These are phyloP conservation scores for Aspergillus quadrilineatus DNA, from an alignment of 2,329 filamentous ascomycete genomes.

Conservation along the genomic window DNA sequence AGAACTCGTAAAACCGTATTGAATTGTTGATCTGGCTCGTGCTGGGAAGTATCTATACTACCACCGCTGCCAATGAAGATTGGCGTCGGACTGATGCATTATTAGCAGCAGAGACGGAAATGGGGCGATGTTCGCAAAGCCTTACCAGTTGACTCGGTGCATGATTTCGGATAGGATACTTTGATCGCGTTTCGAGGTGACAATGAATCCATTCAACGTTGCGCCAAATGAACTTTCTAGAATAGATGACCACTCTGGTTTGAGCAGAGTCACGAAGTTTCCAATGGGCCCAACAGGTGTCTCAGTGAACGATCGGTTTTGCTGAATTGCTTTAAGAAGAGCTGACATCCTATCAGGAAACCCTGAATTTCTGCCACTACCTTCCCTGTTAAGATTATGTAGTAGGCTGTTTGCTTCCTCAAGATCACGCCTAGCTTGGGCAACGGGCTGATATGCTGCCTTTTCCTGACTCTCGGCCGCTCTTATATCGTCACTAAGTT, in stretches of 20 bases:
- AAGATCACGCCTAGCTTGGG: constrained; percentile 56
- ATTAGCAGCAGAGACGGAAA: constrained; percentile 21
- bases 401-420: constrained; percentile 53
- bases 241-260: constrained; percentile 79
- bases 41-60: constrained; percentile 57
- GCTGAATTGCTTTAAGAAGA: constrained; percentile 67
- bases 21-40: constrained; percentile 71
- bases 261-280: constrained; percentile 69
- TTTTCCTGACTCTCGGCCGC: constrained; percentile 35
- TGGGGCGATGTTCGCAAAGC: neutral
- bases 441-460: constrained; percentile 24
- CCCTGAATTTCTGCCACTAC: constrained; percentile 60
- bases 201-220: constrained; percentile 73
- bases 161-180: constrained; percentile 66
- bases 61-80: constrained; percentile 64
- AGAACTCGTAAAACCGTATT: constrained; percentile 79
- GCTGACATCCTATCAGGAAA: constrained; percentile 64
- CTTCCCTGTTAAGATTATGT: constrained; percentile 54
- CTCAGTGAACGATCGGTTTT: constrained; percentile 66
- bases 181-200: constrained; percentile 74
- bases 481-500: constrained; percentile 37
- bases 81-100: constrained; percentile 47
- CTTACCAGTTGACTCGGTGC: constrained; percentile 54
- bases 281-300: constrained; percentile 84
- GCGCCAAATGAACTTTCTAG: constrained; percentile 75